Evolutionary conservation across 2,329 filamentous ascomycete genomes (phyloP), one percentile per base, ranked within the genome.

Genomic region (Pseudomassariella vexata): DNA sequence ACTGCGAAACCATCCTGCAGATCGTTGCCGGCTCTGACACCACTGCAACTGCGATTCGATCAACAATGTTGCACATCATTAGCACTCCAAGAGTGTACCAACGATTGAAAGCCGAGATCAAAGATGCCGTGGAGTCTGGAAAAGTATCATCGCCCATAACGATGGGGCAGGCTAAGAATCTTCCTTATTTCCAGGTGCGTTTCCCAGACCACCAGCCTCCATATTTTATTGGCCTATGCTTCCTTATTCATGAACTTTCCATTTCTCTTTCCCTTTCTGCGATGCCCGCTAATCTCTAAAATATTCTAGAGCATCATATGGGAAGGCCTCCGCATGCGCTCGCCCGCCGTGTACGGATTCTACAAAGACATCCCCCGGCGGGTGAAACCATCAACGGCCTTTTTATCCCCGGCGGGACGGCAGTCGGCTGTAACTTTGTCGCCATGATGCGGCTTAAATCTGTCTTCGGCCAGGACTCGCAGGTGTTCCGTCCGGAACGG

Each of bases 401-500:
- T 11, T 40, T 41, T 9, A 30, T 59, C 9, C 55, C 56, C n/a
- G 50, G 43, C 5, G 55, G 55, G 18, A 56, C 54, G 3, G 44
- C 44, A 9, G 44, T 59, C 3, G 56, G 50, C 1, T 42, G 52
- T 3, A 58, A 55, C 34, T 41, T 44, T n/a, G 50, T 47, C 36
- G 43, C 49, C 10, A 30, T 56, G 19, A 45, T 47, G 28, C 42
- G 53, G 12, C 40, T 47, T 24, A 44, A 39, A n/a, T 32, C 34
- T 6, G 31, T 57, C 5, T 59, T 49, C 30, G 53, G 54, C 2
- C 30, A 36, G n/a, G 52, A 57, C 36, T 41, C 44, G 2, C 47
- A 53, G 6, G 24, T 48, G 6, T 59, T 49, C 39, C 36, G 55
- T 24, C 56, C 56, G 2, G 54, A 59, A 38, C 41, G 55, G 15